These are phyloP conservation scores for Stramenopiles sp. DNA, from an alignment of 352 stramenopile genomes.

Conservation along the genomic window DNA sequence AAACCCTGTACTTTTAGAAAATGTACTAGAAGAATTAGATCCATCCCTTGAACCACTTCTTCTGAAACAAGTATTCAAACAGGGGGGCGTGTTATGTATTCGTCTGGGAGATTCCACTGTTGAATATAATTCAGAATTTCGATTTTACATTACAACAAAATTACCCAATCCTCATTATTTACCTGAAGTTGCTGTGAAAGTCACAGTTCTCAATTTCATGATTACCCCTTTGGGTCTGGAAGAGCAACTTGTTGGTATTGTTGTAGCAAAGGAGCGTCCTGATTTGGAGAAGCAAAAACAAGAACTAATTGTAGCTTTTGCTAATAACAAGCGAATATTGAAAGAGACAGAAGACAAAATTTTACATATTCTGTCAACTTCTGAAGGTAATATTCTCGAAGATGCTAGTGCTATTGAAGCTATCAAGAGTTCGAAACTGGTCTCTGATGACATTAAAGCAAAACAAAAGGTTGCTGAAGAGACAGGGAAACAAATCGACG, in stretches of 20 bases:
- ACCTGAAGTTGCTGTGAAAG: constrained; percentile 75
- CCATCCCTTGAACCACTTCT: constrained; percentile 51
- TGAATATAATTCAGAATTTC: constrained; percentile 66
- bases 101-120: constrained; percentile 63
- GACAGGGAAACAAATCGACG: constrained; percentile 63
- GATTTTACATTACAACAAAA: constrained; percentile 75
- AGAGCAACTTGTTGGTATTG: constrained; percentile 73
- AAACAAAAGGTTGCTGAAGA: constrained; percentile 63
- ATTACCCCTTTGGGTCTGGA: constrained; percentile 64
- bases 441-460: constrained; percentile 65
- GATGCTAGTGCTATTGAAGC: constrained; percentile 71
- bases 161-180: constrained; percentile 68
- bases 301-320: constrained; percentile 58
- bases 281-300: constrained; percentile 58
- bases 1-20: constrained; percentile 56
- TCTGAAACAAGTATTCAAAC: constrained; percentile 60
- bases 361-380: constrained; percentile 51
- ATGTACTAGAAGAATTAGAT: constrained; percentile 61
- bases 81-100: constrained; percentile 42
- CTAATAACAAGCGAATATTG: constrained; percentile 61
- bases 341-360: constrained; percentile 88
- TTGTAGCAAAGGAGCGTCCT: constrained; percentile 56
- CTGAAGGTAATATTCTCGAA: constrained; percentile 71
- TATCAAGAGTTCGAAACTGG: constrained; percentile 51
- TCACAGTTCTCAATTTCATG: constrained; percentile 87